Percentiles rank a stretch among this genome's conserved stretches.
phyloP scores from a whole-genome alignment of 73 alveolate genomes.

The Stentor roeselii region DNA sequence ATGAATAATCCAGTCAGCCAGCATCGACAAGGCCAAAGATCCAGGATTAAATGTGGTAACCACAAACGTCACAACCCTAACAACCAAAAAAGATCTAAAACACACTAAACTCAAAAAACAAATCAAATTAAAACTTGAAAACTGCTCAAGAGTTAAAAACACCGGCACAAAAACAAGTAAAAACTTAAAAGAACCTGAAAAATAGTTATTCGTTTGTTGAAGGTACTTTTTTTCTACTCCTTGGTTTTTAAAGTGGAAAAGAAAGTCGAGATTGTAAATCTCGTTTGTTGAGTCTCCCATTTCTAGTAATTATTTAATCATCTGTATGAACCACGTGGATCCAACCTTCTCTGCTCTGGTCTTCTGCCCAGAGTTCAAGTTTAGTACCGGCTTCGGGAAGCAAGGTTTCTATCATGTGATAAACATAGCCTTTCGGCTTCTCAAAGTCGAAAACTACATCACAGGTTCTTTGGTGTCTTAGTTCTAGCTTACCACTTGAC shows the following conservation, averaged over 20 bases:
- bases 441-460: conserved; percentile 58
- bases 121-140: background rate
- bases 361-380: conserved; percentile 19
- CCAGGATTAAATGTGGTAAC: background rate
- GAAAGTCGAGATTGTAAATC: background rate
- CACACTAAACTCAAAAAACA: too few species aligned
- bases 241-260: background rate
- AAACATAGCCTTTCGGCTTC: conserved; percentile 12
- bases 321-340: conserved; percentile 22
- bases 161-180: background rate
- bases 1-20: background rate
- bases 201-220: background rate
- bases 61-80: background rate
- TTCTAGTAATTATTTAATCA: background rate
- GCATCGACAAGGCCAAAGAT: background rate
- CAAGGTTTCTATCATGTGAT: conserved; percentile 20
- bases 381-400: conserved; percentile 17
- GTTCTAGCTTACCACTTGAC: conserved; percentile 30
- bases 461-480: conserved; percentile 66
- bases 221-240: background rate
- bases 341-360: conserved; percentile 18
- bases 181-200: background rate
- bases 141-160: background rate
- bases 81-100: too few species aligned
- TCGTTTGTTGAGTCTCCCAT: too few species aligned